Evolutionary conservation across 768 basidiomycete genomes (phyloP).

Genomic region (Gloeostereum incarnatum): DNA sequence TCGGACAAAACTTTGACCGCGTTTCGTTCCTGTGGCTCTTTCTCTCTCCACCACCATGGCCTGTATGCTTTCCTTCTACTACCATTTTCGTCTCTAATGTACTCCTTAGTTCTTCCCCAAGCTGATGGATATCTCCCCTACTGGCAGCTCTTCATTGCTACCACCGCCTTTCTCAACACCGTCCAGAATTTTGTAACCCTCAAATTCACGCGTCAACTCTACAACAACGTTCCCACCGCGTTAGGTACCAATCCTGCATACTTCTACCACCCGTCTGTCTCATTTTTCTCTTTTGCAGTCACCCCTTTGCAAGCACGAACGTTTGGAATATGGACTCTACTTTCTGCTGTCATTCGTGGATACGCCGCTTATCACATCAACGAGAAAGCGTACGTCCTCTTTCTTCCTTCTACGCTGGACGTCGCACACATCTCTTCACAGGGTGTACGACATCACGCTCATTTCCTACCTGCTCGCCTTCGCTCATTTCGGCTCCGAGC

Average conservation of each 20-base stretch:
- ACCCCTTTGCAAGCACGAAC: slow-evolving; percentile 82
- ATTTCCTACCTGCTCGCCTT: slow-evolving; percentile 87
- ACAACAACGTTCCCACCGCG: slow-evolving; percentile 35
- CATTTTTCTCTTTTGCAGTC: slow-evolving; percentile 36
- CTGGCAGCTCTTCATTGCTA: slow-evolving; percentile 82
- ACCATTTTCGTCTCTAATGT: not conserved
- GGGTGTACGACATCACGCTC: slow-evolving; percentile 84
- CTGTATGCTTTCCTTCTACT: slow-evolving; percentile 2
- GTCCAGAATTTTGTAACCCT: slow-evolving; percentile 75
- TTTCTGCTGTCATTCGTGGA: slow-evolving; percentile 70
- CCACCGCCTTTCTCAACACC: slow-evolving; percentile 77
- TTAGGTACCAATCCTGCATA: slow-evolving; percentile 2
- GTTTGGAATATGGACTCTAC: slow-evolving; percentile 88
- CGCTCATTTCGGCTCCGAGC: slow-evolving; percentile 81
- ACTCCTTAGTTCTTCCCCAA: slow-evolving; percentile 56
- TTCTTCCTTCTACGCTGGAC: slow-evolving; percentile 7
- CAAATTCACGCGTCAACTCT: slow-evolving; percentile 70
- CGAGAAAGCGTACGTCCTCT: slow-evolving; percentile 57
- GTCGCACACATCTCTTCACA: slow-evolving; percentile 20
- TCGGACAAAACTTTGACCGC: no score
- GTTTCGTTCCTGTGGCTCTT: no score
- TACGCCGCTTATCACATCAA: slow-evolving; percentile 90
- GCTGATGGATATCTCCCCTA: slow-evolving; percentile 66
- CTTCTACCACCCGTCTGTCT: slow-evolving; percentile 4
- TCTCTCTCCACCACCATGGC: not conserved